A percentile compares a stretch with the other conserved stretches of the same genome.
phyloP scores from a whole-genome alignment of 2,329 filamentous ascomycete genomes.

The Neobulgaria alba region DNA sequence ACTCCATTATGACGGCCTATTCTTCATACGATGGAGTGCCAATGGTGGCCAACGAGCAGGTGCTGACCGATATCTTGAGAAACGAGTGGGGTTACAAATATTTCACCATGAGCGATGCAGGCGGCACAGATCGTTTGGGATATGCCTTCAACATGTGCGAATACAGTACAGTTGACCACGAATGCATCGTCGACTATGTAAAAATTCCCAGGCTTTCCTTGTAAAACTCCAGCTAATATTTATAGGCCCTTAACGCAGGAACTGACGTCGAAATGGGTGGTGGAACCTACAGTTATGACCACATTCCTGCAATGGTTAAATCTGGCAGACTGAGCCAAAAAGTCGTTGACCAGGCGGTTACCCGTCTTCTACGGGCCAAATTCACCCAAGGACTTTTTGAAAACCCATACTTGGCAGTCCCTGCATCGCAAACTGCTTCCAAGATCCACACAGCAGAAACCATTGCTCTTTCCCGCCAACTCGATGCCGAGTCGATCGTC shows the following conservation, averaged over 20 bases:
- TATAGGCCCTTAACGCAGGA: conserved; percentile 52
- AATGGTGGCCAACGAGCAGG: conserved; percentile 54
- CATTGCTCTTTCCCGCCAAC: conserved; percentile 57
- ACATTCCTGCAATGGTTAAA: conserved; percentile 55
- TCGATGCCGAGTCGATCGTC: conserved; percentile 74
- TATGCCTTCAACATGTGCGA: conserved; percentile 55
- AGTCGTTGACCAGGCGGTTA: conserved; percentile 57
- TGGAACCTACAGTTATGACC: conserved; percentile 61
- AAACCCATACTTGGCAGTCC: conserved; percentile 53
- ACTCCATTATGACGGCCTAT: conserved; percentile 66
- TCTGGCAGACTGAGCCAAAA: conserved; percentile 50
- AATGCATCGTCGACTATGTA: conserved; percentile 53
- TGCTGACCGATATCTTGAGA: conserved; percentile 60
- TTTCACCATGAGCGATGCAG: conserved; percentile 57
- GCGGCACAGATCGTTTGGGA: conserved; percentile 61
- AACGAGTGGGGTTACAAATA: conserved; percentile 68
- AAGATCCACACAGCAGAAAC: conserved; percentile 62
- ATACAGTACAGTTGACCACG: conserved; percentile 51
- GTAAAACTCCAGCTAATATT: background rate
- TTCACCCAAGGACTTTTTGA: conserved; percentile 66
- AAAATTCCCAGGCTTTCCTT: conserved; percentile 10
- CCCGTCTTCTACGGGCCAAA: conserved; percentile 56
- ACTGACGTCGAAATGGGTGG: conserved; percentile 72
- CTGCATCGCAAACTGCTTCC: conserved; percentile 44
- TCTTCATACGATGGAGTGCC: conserved; percentile 67